These are phyloP conservation scores for Diplodia sapinea DNA, from an alignment of 2,329 filamentous ascomycete species.

Conservation along the genomic window DNA sequence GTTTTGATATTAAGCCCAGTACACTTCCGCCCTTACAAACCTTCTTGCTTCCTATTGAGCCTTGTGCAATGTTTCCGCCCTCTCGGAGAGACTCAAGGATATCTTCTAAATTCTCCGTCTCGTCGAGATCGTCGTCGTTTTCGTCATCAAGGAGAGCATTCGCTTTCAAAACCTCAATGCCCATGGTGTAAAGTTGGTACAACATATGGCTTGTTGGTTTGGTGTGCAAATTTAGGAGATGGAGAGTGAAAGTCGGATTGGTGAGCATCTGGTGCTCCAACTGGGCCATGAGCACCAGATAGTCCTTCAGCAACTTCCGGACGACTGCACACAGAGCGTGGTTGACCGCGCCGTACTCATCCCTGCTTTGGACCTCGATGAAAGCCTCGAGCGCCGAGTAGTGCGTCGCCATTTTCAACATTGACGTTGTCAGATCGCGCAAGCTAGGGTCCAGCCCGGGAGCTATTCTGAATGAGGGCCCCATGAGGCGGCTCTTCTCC, in stretches of 20 bases:
- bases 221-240: conserved; percentile 90
- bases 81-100: conserved; percentile 89
- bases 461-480: conserved; percentile 79
- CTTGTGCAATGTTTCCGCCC: conserved; percentile 79
- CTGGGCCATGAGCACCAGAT: conserved; percentile 89
- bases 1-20: conserved; percentile 82
- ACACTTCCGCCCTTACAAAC: conserved; percentile 97
- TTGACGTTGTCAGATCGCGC: conserved; percentile 82
- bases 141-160: conserved; percentile 86
- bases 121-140: conserved; percentile 68
- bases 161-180: conserved; percentile 76
- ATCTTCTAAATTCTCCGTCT: conserved; percentile 85
- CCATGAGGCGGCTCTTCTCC: conserved; percentile 85
- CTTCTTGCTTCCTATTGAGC: conserved; percentile 82
- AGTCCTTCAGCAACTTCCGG: conserved; percentile 88
- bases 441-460: conserved; percentile 89
- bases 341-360: conserved; percentile 92
- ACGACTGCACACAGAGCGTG: conserved; percentile 96
- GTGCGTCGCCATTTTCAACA: conserved; percentile 93
- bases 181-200: conserved; percentile 84
- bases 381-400: conserved; percentile 91
- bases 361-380: conserved; percentile 89
- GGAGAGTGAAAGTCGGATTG: conserved; percentile 86
- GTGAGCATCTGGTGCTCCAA: conserved; percentile 91
- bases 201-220: conserved; percentile 91